Conservation (phyloP, 2,329 filamentous ascomycete genomes). For the Colletotrichum cuscutae region DNA sequence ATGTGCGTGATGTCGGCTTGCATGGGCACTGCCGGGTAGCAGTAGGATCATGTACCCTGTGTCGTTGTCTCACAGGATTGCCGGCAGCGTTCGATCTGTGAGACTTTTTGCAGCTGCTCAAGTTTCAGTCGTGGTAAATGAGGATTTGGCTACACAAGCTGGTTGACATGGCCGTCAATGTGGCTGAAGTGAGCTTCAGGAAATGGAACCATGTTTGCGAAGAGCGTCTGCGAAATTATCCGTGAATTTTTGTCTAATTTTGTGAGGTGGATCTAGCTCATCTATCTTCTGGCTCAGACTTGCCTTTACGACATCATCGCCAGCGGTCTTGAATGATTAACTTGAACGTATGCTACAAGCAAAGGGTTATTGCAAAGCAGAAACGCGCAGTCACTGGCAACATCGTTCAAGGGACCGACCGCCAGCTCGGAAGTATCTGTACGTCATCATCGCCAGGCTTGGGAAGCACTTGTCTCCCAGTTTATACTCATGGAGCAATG, state of each 20-base stretch:
- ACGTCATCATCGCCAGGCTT: conserved; percentile 71
- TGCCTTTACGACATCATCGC: conserved; percentile 70
- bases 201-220: background rate
- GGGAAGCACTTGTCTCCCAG: conserved; percentile 13
- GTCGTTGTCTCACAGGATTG: background rate
- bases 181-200: background rate
- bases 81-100: background rate
- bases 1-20: background rate
- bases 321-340: conserved; percentile 41
- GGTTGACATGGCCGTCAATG: background rate
- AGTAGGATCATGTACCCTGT: background rate
- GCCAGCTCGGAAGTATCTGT: conserved; percentile 81
- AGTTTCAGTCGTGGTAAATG: background rate
- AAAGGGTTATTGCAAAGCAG: conserved; percentile 58
- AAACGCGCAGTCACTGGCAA: conserved; percentile 58
- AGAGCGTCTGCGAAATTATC: background rate
- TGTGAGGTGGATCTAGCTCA: background rate
- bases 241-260: background rate
- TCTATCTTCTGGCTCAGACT: conserved; percentile 64
- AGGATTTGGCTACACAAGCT: background rate
- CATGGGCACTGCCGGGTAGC: background rate
- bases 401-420: conserved; percentile 40
- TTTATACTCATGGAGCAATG: conserved; percentile 53
- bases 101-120: background rate
- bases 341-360: conserved; percentile 36